Conservation (phyloP, 306 rosid species). For the Elaeagnus macrophylla region DNA sequence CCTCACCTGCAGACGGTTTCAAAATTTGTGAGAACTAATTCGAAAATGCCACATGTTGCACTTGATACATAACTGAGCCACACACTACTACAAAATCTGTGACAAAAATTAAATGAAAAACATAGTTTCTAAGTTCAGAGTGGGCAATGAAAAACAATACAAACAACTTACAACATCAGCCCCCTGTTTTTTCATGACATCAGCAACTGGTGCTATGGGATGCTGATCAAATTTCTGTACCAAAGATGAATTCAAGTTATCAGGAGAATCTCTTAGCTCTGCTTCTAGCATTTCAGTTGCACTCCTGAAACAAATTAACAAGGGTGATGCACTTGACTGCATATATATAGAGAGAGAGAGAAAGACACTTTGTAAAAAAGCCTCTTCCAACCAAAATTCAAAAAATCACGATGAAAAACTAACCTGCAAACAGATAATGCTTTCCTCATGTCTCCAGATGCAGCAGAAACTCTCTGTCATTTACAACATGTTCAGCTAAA, state of each 20-base stretch:
- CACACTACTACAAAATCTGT: not conserved
- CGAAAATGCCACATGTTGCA: not conserved
- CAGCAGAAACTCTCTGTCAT: slow-evolving; percentile 88
- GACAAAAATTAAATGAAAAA: not conserved
- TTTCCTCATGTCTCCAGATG: slow-evolving; percentile 94
- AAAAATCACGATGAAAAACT: slow-evolving; percentile 17
- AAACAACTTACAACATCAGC: slow-evolving; percentile 44
- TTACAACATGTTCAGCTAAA: not conserved
- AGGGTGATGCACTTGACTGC: not conserved
- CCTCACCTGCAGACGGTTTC: slow-evolving; percentile 54
- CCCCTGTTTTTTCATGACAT: slow-evolving; percentile 24
- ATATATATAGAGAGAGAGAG: no score
- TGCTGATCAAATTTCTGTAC: slow-evolving; percentile 34
- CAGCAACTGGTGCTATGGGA: slow-evolving; percentile 26
- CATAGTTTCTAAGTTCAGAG: not conserved
- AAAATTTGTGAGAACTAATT: slow-evolving; percentile 2
- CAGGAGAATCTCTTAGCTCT: slow-evolving; percentile 46
- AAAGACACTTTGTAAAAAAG: not conserved
- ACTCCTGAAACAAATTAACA: slow-evolving; percentile 39
- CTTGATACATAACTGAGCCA: not conserved
- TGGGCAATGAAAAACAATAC: not conserved
- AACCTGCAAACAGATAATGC: slow-evolving; percentile 81
- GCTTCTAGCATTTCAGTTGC: slow-evolving; percentile 75
- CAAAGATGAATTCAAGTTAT: slow-evolving; percentile 20
- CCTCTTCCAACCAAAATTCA: not conserved